phyloP scores from a whole-genome alignment of 768 basidiomycete genomes.

The Russula brevipes region DNA sequence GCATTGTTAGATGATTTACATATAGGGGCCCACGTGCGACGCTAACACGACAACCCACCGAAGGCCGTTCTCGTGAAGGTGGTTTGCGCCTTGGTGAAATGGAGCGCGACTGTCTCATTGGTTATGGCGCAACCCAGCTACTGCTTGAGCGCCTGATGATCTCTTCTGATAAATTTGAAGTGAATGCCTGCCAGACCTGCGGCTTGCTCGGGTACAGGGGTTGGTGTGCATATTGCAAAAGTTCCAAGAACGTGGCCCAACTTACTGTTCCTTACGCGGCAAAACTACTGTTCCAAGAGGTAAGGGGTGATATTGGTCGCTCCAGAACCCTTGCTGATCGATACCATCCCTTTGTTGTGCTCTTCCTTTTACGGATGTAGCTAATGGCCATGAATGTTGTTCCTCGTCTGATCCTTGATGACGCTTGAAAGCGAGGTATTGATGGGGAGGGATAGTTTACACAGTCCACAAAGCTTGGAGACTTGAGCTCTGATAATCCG shows the following conservation, averaged over 20 bases:
- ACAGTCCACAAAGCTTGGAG: not conserved
- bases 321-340: constrained; percentile 6
- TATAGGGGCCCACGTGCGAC: constrained; percentile 90
- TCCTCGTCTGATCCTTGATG: constrained; percentile 81
- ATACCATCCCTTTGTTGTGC: not conserved
- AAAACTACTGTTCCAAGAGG: constrained; percentile 89
- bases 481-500: not conserved
- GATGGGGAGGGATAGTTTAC: not conserved
- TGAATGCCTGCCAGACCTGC: constrained; percentile 91
- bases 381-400: constrained; percentile 97
- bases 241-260: constrained; percentile 92
- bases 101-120: constrained; percentile 98
- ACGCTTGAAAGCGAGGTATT: constrained; percentile 42
- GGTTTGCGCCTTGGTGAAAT: constrained; percentile 97
- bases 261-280: constrained; percentile 96
- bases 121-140: constrained; percentile 96
- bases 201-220: constrained; percentile 92
- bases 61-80: constrained; percentile 96
- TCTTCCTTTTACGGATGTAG: constrained; percentile 36
- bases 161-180: constrained; percentile 96
- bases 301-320: constrained; percentile 32
- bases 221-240: constrained; percentile 98
- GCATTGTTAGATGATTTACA: not conserved
- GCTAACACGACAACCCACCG: constrained; percentile 94
- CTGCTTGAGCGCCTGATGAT: constrained; percentile 98